phyloP scores from a whole-genome alignment of 1,284 basidiomycete species.

The Fistulinella staudtii region DNA sequence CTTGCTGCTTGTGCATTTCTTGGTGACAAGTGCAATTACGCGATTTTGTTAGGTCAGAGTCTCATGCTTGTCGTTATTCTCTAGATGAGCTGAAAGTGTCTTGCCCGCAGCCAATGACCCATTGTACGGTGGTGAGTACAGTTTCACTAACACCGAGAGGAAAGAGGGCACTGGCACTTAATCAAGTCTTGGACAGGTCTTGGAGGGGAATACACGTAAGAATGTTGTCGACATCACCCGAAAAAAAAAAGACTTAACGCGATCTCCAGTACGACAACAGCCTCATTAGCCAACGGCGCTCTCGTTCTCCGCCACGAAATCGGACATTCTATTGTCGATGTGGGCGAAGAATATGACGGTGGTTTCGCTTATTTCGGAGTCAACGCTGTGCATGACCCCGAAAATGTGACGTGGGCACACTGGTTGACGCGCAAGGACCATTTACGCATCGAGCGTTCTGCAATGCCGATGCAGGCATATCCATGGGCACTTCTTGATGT shows the following conservation, averaged over 20 bases:
- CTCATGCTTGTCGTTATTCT: slow-evolving; percentile 14
- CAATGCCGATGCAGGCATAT: slow-evolving; percentile 75
- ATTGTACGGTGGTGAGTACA: slow-evolving; percentile 66
- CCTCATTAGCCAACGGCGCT: slow-evolving; percentile 74
- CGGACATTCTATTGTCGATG: slow-evolving; percentile 75
- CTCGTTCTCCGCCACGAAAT: slow-evolving; percentile 81
- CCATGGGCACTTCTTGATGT: slow-evolving; percentile 71
- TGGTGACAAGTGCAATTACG: slow-evolving; percentile 69
- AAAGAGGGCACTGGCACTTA: no score
- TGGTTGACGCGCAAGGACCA: slow-evolving; percentile 54
- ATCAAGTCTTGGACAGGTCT: slow-evolving; percentile 50
- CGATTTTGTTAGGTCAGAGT: slow-evolving; percentile 63
- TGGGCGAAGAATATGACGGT: slow-evolving; percentile 87
- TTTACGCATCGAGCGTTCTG: slow-evolving; percentile 60
- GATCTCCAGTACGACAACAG: slow-evolving; percentile 63
- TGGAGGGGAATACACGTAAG: slow-evolving; percentile 80
- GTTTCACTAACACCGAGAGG: background rate
- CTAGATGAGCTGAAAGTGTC: slow-evolving; percentile 9
- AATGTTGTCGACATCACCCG: slow-evolving; percentile 4
- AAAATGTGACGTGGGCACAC: slow-evolving; percentile 62
- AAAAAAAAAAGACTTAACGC: background rate
- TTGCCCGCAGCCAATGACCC: slow-evolving; percentile 65
- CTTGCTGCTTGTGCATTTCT: slow-evolving; percentile 64
- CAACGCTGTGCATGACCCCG: slow-evolving; percentile 53
- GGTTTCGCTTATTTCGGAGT: slow-evolving; percentile 73